These are phyloP conservation scores for Coniosporium tulheliwenetii DNA, from an alignment of 2,329 filamentous ascomycete genomes.

Conservation along the genomic window DNA sequence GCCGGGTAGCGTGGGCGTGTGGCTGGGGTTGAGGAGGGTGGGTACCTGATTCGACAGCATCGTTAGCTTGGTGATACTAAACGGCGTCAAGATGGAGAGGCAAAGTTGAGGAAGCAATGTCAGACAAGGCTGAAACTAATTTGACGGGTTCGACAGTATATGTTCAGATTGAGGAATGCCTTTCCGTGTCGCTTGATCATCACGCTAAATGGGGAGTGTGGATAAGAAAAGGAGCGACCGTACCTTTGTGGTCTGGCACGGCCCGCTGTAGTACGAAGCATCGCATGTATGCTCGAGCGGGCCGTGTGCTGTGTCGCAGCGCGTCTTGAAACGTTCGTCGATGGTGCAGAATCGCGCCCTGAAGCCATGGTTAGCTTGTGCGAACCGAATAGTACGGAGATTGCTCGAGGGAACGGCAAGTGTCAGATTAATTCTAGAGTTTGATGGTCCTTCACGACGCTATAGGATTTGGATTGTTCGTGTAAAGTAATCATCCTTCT, in stretches of 20 bases:
- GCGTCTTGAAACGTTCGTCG: background rate
- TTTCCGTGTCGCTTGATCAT: slow-evolving; percentile 50
- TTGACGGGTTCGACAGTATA: slow-evolving; percentile 47
- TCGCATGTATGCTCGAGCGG: slow-evolving; percentile 1
- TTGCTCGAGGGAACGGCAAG: background rate
- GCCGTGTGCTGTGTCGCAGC: background rate
- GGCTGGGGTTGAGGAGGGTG: too few relatives aligned
- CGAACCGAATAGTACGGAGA: background rate
- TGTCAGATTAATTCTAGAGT: slow-evolving; percentile 44
- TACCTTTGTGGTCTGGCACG: slow-evolving; percentile 25
- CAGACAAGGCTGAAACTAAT: slow-evolving; percentile 60
- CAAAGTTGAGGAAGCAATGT: slow-evolving; percentile 16
- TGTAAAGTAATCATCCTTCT: slow-evolving; percentile 27
- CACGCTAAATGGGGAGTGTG: slow-evolving; percentile 30
- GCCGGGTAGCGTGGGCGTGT: background rate
- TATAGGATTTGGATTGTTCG: slow-evolving; percentile 46
- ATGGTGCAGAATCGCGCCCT: background rate
- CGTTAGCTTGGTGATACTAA: too few relatives aligned
- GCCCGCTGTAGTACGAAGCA: slow-evolving; percentile 4
- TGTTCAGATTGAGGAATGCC: slow-evolving; percentile 55
- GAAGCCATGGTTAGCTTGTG: slow-evolving; percentile 1
- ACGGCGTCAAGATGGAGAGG: too few relatives aligned
- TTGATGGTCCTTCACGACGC: slow-evolving; percentile 33
- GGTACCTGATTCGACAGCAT: slow-evolving; percentile 13
- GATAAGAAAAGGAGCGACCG: slow-evolving; percentile 5